These are phyloP conservation scores for Psilocybe cubensis DNA, from an alignment of 768 basidiomycete species.

Conservation along the genomic window DNA sequence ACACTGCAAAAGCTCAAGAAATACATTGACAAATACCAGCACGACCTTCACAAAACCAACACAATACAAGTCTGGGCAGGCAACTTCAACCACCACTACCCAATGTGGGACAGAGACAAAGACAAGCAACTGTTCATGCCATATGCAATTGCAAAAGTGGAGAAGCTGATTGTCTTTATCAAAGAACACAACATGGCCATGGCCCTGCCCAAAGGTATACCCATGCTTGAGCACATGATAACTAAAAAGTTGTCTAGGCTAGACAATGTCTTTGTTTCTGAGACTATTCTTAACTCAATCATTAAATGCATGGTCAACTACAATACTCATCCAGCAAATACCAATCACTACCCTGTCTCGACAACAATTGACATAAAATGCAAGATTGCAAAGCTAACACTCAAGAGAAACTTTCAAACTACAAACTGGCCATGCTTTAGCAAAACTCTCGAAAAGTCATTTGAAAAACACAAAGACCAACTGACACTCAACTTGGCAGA, in stretches of 20 bases:
- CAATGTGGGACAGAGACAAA: slow-evolving; percentile 36
- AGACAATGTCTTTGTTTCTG: slow-evolving; percentile 43
- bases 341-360: slow-evolving; percentile 42
- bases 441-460: slow-evolving; percentile 11
- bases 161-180: neutral
- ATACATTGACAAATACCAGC: neutral
- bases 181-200: neutral
- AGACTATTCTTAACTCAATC: slow-evolving; percentile 12
- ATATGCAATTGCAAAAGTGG: neutral
- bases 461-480: neutral
- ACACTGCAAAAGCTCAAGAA: neutral
- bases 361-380: slow-evolving; percentile 3
- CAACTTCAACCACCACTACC: slow-evolving; percentile 45
- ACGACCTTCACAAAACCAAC: neutral
- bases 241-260: too few species aligned
- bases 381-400: too few species aligned
- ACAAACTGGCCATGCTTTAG: slow-evolving; percentile 33
- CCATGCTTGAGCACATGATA: neutral
- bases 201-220: neutral
- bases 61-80: slow-evolving; percentile 35
- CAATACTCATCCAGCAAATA: slow-evolving; percentile 2
- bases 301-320: slow-evolving; percentile 27
- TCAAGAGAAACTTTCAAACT: slow-evolving; percentile 26
- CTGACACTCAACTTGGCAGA: neutral
- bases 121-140: slow-evolving; percentile 38